phyloP scores from a whole-genome alignment of 2,329 filamentous ascomycete genomes.

The Cladophialophora chaetospira region DNA sequence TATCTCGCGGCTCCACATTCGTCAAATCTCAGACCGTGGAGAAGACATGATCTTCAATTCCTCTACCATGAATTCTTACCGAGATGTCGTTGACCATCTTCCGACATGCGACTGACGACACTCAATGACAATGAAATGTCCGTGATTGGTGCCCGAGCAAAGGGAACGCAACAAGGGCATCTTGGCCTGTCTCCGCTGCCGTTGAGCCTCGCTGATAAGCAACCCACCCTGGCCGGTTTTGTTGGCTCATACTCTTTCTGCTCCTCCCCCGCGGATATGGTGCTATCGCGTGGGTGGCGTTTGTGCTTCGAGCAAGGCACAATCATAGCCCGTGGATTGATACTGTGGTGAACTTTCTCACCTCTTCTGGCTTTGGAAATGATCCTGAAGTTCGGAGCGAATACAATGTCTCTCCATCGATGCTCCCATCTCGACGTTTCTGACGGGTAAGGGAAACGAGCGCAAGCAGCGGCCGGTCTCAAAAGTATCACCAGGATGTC shows the following conservation, averaged over 20 bases:
- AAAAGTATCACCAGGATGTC: slow-evolving; percentile 5
- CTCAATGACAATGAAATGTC: slow-evolving; percentile 19
- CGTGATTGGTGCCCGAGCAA: slow-evolving; percentile 15
- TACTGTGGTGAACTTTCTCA: not conserved
- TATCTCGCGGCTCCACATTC: slow-evolving; percentile 16
- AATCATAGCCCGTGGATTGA: not conserved
- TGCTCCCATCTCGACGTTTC: too few relatives aligned
- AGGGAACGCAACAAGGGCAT: not conserved
- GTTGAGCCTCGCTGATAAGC: slow-evolving; percentile 21
- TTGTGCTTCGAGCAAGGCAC: not conserved
- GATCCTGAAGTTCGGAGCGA: not conserved
- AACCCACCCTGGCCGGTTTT: not conserved
- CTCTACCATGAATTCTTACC: not conserved
- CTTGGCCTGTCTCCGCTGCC: slow-evolving; percentile 1
- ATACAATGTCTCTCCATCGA: not conserved
- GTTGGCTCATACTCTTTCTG: slow-evolving; percentile 9
- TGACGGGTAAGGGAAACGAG: not conserved
- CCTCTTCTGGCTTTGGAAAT: too few relatives aligned
- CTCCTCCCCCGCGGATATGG: slow-evolving; percentile 21
- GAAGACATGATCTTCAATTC: slow-evolving; percentile 16
- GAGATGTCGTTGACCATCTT: not conserved
- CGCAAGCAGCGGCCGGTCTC: not conserved
- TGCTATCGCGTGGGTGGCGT: slow-evolving; percentile 15
- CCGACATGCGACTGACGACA: slow-evolving; percentile 11
- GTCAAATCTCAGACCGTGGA: slow-evolving; percentile 16